phyloP scores from a whole-genome alignment of 2,329 filamentous ascomycete genomes.

The Gnomoniopsis smithogilvyi region DNA sequence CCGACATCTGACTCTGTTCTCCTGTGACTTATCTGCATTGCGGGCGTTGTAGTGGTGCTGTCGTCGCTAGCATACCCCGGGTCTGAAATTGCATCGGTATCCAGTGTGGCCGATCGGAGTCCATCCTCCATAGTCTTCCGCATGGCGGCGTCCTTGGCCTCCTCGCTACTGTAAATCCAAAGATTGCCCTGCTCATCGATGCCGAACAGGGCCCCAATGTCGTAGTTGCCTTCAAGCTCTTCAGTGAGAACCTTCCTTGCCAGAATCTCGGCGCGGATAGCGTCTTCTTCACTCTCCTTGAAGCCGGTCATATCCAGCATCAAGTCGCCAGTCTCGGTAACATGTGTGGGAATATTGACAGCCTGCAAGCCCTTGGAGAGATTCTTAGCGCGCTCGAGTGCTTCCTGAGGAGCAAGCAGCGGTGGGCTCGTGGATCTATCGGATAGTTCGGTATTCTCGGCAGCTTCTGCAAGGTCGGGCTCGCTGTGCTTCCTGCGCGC shows the following conservation, averaged over 20 bases:
- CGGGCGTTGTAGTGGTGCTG: conserved; percentile 54
- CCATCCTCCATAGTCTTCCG: conserved; percentile 56
- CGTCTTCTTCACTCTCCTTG: conserved; percentile 90
- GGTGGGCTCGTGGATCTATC: conserved; percentile 72
- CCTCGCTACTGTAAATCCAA: conserved; percentile 99
- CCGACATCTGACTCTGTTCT: conserved; percentile 66
- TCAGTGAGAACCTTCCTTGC: conserved; percentile 90
- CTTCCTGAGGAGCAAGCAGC: conserved; percentile 67
- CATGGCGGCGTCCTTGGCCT: conserved; percentile 86
- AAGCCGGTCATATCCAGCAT: conserved; percentile 99
- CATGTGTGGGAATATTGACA: conserved; percentile 87
- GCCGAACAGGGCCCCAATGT: conserved; percentile 91
- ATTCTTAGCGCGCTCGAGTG: conserved; percentile 76
- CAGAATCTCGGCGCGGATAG: conserved; percentile 86
- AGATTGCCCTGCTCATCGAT: conserved; percentile 94
- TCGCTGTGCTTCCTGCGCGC: conserved; percentile 34
- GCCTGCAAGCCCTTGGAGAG: conserved; percentile 84
- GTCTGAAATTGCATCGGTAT: conserved; percentile 82
- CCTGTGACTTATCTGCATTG: conserved; percentile 45
- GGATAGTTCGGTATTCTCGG: conserved; percentile 36
- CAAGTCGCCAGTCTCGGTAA: conserved; percentile 90
- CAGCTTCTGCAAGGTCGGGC: conserved; percentile 34
- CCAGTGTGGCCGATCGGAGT: conserved; percentile 47
- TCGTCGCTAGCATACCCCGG: conserved; percentile 95
- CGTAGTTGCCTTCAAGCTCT: conserved; percentile 90